These are phyloP conservation scores for Catenaria anguillulae DNA, from an alignment of 371 early-diverging fungal genomes.

Conservation along the genomic window DNA sequence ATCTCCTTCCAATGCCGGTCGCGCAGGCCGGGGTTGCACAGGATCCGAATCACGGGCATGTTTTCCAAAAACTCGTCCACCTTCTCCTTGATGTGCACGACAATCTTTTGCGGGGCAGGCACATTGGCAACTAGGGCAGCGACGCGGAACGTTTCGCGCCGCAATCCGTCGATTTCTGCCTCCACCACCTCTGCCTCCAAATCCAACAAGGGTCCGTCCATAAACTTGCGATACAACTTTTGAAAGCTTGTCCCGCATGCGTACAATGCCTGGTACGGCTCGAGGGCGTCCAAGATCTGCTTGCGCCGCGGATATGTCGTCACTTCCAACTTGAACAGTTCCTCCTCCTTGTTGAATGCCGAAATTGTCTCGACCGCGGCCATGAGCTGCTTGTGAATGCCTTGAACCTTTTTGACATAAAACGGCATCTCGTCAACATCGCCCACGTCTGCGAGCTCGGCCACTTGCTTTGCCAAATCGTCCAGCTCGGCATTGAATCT, in stretches of 20 bases:
- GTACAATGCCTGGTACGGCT: constrained; percentile 39
- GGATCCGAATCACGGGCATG: constrained; percentile 34
- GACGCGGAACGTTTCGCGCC: constrained; percentile 34
- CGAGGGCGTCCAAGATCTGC: constrained; percentile 27
- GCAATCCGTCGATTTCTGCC: constrained; percentile 27
- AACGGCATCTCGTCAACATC: constrained; percentile 47
- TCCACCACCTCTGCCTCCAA: constrained; percentile 38
- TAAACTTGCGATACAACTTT: constrained; percentile 36
- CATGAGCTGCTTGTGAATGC: constrained; percentile 32
- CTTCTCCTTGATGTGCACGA: constrained; percentile 28
- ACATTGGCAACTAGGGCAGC: constrained; percentile 25
- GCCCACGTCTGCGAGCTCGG: constrained; percentile 35
- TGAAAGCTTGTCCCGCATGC: constrained; percentile 37
- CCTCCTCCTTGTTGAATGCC: constrained; percentile 39
- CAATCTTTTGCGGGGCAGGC: constrained; percentile 33
- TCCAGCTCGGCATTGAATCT: constrained; percentile 35
- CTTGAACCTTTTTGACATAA: constrained; percentile 40
- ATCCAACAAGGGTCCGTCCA: constrained; percentile 39
- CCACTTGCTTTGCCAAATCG: constrained; percentile 33
- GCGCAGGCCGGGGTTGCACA: constrained; percentile 39
- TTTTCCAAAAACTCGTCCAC: constrained; percentile 38
- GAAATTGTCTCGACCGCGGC: constrained; percentile 32
- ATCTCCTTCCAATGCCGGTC: constrained; percentile 39
- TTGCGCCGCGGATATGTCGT: constrained; percentile 39
- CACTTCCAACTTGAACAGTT: constrained; percentile 31